These are phyloP conservation scores for Kalmanozyma brasiliensis DNA, from an alignment of 1,284 basidiomycete species.

Conservation along the genomic window DNA sequence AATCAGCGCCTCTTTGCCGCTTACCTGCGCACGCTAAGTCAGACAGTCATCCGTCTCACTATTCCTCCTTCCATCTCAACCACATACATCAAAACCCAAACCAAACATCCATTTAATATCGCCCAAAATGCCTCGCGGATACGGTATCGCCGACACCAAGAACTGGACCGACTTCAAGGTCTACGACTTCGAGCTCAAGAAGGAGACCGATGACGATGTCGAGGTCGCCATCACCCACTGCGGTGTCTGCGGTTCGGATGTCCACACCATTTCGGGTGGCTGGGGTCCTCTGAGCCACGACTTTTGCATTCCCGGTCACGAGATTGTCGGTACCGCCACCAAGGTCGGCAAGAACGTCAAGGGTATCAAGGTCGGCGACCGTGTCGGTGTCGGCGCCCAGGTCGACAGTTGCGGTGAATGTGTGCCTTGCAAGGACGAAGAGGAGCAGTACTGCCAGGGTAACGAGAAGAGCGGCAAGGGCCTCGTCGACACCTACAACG, in stretches of 20 bases:
- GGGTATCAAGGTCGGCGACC: constrained; percentile 74
- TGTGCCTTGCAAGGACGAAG: constrained; percentile 71
- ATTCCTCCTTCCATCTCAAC: background rate
- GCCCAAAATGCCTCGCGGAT: constrained; percentile 56
- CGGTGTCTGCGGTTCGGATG: constrained; percentile 61
- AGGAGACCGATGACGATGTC: constrained; percentile 61
- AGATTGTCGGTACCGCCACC: constrained; percentile 74
- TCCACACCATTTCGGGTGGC: constrained; percentile 64
- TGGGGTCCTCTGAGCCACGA: constrained; percentile 61
- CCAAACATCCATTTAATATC: background rate
- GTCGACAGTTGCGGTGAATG: constrained; percentile 70
- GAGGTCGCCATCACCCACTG: constrained; percentile 63
- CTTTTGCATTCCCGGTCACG: constrained; percentile 72
- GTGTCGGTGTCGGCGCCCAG: constrained; percentile 76
- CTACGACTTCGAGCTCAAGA: constrained; percentile 65
- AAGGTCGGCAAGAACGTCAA: constrained; percentile 70
- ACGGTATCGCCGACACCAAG: constrained; percentile 64
- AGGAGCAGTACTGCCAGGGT: constrained; percentile 62
- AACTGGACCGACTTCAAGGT: constrained; percentile 67
- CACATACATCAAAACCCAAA: background rate
- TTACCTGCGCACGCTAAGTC: background rate
- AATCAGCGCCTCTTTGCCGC: background rate
- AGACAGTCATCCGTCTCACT: background rate
- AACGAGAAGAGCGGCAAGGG: constrained; percentile 53
- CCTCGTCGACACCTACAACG: constrained; percentile 69